phyloP scores from a whole-genome alignment of 352 stramenopile species.

The Blastocystis sp. region DNA sequence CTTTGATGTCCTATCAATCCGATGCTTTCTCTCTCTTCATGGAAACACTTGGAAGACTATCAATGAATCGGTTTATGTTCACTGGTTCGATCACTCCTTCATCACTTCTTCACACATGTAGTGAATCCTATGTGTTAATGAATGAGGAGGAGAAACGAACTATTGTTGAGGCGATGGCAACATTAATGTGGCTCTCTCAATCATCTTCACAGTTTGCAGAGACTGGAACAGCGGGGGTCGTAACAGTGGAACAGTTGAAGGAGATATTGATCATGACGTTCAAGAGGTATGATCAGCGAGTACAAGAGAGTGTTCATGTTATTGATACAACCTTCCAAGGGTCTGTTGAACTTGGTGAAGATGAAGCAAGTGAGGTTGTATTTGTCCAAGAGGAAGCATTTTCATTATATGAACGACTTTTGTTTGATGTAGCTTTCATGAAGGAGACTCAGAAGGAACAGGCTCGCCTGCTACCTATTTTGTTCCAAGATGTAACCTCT shows the following conservation, averaged over 20 bases:
- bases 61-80: not conserved
- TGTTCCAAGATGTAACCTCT: not conserved
- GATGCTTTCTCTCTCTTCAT: conserved; percentile 10
- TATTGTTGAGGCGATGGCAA: conserved; percentile 44
- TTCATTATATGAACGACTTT: not conserved
- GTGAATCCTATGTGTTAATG: not conserved
- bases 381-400: not conserved
- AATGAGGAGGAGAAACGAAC: not conserved
- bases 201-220: not conserved
- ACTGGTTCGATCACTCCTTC: not conserved
- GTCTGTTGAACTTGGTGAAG: conserved; percentile 19
- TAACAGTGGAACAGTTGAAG: not conserved
- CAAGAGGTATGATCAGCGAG: not conserved
- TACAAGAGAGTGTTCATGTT: not conserved
- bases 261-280: not conserved
- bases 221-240: not conserved
- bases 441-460: conserved; percentile 17
- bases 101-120: not conserved
- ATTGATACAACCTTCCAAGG: conserved; percentile 51
- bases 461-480: not conserved
- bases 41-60: not conserved
- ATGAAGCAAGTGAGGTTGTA: not conserved
- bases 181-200: conserved; percentile 21
- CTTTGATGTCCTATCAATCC: not conserved
- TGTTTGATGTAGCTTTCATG: conserved; percentile 8